Evolutionary conservation across 345 rosid genomes (phyloP).

Genomic region (Ceriops decandra): DNA sequence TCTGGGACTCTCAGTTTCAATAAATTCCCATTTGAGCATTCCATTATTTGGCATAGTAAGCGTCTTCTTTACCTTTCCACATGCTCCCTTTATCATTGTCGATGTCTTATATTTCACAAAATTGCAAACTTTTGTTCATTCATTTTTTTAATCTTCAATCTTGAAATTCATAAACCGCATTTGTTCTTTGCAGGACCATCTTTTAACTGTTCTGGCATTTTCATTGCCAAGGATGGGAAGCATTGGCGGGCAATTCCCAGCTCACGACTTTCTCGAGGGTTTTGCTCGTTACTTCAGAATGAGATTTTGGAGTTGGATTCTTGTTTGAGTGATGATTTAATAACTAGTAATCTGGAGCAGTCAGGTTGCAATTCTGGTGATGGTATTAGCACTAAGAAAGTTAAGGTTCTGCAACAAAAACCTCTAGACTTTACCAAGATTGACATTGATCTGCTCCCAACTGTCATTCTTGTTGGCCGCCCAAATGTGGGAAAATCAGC

Average conservation of each 20-base stretch:
- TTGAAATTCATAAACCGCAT: too few relatives aligned
- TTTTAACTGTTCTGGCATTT: too few relatives aligned
- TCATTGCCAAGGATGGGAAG: background rate
- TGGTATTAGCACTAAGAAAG: slow-evolving; percentile 20
- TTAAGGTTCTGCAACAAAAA: slow-evolving; percentile 31
- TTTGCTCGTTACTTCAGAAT: slow-evolving; percentile 33
- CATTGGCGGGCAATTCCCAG: background rate
- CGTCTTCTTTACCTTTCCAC: too few relatives aligned
- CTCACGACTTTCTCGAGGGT: slow-evolving; percentile 20
- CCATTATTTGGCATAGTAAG: too few relatives aligned
- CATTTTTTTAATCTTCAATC: too few relatives aligned
- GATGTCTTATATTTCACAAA: too few relatives aligned
- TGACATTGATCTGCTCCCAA: slow-evolving; percentile 59
- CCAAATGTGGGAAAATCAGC: slow-evolving; percentile 98
- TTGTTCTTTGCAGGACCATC: too few relatives aligned
- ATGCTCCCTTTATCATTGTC: too few relatives aligned
- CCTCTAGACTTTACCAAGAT: slow-evolving; percentile 71
- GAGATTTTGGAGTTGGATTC: slow-evolving; percentile 17
- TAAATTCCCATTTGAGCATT: too few relatives aligned
- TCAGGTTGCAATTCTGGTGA: slow-evolving; percentile 18
- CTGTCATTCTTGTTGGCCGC: slow-evolving; percentile 81
- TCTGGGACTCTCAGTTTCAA: too few relatives aligned
- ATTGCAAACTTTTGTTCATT: too few relatives aligned
- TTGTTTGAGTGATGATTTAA: slow-evolving; percentile 11
- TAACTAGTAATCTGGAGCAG: slow-evolving; percentile 9